Base-by-base conservation (phyloP, 2,329 filamentous ascomycete genomes). In the Trichophyton rubrum region DNA sequence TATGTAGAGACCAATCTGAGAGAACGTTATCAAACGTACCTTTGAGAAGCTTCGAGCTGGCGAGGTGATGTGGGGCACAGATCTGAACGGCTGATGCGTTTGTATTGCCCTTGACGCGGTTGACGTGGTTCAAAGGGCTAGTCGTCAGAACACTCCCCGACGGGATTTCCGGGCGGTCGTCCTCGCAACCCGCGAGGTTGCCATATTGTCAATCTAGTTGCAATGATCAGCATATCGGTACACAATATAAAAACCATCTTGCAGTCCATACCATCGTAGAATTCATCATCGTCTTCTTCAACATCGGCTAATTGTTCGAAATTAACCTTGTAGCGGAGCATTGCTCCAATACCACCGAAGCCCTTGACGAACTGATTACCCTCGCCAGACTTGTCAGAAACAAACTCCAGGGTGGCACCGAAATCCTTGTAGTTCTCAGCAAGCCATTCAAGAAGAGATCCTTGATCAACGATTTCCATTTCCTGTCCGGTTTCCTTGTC, bases 351-450 rank as follows among this genome's bases (percentile, higher is more conserved):
- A 72, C 93, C 93, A 86, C 93, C 93, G 72, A 99, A 99, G 65
- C 93, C 93, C 81, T 96, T 97, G 71, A 99, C 93, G 78, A 99
- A 99, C 80, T 99, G 93, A 79, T 99, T 99, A 73, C 93, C 93
- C 79, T 99, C 93, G 63, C 89, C 95, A 63, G 92, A 97, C 66
- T 90, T 87, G 74, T 99, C 95, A 56, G 93, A 96, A 66, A 99
- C 93, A 68, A 99, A 99, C 75, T 99, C 93, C 49, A 99, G 84
- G 35, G 85, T 87, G 59, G 93, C 91, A 78, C 93, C 93, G 71
- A 96, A 99, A 73, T 97, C 90, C 76, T 93, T 95, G 82, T 97
- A 97, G 74, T 93, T 89, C 76, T 99, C 93, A 7, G 93, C 93
- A 65, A 99, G 90, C 93, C 93, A 99, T 75, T 99, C 93, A n/a